Evolutionary conservation across 768 basidiomycete species (phyloP).

Genomic region (Nidula microcarpa): DNA sequence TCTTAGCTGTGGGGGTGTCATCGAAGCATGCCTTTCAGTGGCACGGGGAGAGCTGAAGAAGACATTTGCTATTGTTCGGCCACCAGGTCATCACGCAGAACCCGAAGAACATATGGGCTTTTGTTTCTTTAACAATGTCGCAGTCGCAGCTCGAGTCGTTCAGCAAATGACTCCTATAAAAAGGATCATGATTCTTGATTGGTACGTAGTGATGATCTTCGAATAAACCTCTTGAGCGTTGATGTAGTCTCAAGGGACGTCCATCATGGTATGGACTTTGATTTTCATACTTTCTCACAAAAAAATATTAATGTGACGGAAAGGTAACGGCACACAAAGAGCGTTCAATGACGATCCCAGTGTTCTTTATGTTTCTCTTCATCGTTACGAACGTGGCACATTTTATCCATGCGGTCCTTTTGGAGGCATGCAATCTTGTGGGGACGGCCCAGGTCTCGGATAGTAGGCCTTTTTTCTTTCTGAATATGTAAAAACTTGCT

Average conservation of each 20-base stretch:
- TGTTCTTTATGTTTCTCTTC: constrained; percentile 91
- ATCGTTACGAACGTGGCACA: constrained; percentile 87
- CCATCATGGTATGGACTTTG: constrained; percentile 68
- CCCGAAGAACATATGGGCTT: constrained; percentile 99
- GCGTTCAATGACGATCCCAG: constrained; percentile 92
- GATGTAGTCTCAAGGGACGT: constrained; percentile 69
- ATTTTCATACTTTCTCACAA: background rate
- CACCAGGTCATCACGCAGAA: constrained; percentile 98
- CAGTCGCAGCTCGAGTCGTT: constrained; percentile 84
- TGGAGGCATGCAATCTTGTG: constrained; percentile 82
- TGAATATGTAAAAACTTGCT: background rate
- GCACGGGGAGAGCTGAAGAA: constrained; percentile 78
- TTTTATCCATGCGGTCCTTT: constrained; percentile 95
- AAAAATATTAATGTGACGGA: constrained; percentile 4
- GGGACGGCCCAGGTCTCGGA: constrained; percentile 80
- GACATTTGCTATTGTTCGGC: constrained; percentile 91
- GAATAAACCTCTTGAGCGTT: background rate
- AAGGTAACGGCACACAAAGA: constrained; percentile 96
- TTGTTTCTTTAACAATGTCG: constrained; percentile 99
- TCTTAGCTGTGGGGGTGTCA: constrained; percentile 91
- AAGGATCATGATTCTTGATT: constrained; percentile 90
- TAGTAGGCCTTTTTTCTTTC: constrained; percentile 43
- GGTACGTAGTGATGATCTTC: constrained; percentile 51
- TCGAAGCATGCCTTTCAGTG: constrained; percentile 86
- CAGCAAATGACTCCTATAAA: constrained; percentile 67